Base-by-base conservation (phyloP, 2,329 filamentous ascomycete species). In the Sporothrix brunneoviolacea region DNA sequence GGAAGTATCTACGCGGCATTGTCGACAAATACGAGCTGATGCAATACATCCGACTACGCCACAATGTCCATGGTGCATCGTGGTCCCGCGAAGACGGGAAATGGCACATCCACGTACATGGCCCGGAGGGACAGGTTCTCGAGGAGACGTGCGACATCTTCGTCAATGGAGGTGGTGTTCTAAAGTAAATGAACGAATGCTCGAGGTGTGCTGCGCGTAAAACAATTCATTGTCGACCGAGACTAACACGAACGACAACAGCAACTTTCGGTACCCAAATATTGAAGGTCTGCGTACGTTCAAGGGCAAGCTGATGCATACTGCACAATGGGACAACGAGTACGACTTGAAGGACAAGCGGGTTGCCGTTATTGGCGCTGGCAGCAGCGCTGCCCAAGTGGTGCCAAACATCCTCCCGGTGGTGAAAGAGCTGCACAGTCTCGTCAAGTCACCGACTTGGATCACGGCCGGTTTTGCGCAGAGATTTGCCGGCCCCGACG, bases 181-280 rank as follows among this genome's bases (percentile, higher is more conserved):
- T 74, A 73, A 44, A 44, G 41, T 44, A 22, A 32, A 28, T 44
- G n/a, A n/a, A n/a, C n/a, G n/a, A n/a, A n/a, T n/a, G n/a, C n/a
- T n/a, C n/a, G n/a, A n/a, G n/a, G n/a, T n/a, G n/a, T n/a, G n/a
- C n/a, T n/a, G n/a, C n/a, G n/a, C n/a, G n/a, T n/a, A n/a, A n/a
- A n/a, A n/a, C n/a, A n/a, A n/a, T n/a, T n/a, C n/a, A n/a, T n/a
- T n/a, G n/a, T n/a, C n/a, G n/a, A 18, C 9, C 4, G 6, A 41
- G 7, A 30, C 28, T 9, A 8, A 3, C 4, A 19, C 30, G 9
- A 15, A 21, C 4, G 68, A 71, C 27, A 60, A 75, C 41, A 76
- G 73, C 53, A 71, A 76, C 41, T 73, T 70, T 64, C 68, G 69
- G 43, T 76, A 70, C 70, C 74, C 39, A 15, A 33, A 44, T n/a